These are phyloP conservation scores for Carex parvula DNA, from an alignment of 176 grass and related monocot genomes.

Conservation along the genomic window DNA sequence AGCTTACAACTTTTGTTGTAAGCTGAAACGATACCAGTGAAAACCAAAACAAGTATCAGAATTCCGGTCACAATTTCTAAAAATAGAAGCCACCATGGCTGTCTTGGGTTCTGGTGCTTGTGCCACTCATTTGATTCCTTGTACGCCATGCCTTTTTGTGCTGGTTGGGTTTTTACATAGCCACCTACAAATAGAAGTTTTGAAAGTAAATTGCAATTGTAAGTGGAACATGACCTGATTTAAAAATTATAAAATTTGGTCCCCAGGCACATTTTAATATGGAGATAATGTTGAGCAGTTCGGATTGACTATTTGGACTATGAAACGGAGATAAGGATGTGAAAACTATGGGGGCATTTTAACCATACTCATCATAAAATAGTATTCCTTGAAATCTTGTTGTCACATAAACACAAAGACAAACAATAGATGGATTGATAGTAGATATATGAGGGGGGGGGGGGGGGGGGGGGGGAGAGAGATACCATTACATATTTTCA, in stretches of 20 bases:
- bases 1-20: conserved; percentile 65
- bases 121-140: conserved; percentile 40
- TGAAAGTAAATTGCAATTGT: neutral
- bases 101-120: conserved; percentile 42
- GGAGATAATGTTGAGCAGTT: no score
- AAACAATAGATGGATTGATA: neutral
- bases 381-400: neutral
- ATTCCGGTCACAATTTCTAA: conserved; percentile 84
- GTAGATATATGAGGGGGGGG: neutral
- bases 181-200: conserved; percentile 37
- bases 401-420: neutral
- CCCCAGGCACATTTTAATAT: no score
- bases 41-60: conserved; percentile 61
- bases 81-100: conserved; percentile 88
- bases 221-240: neutral
- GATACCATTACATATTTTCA: conserved; percentile 52
- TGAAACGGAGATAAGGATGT: no score
- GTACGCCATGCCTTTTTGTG: conserved; percentile 13
- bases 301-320: no score
- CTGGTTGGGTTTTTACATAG: conserved; percentile 41
- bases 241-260: no score
- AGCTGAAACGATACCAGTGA: conserved; percentile 60
- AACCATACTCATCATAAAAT: no score
- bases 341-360: no score
- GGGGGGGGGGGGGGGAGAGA: neutral